Evolutionary conservation across 2,329 filamentous ascomycete genomes (phyloP).

Genomic region (Aspergillus sp.): DNA sequence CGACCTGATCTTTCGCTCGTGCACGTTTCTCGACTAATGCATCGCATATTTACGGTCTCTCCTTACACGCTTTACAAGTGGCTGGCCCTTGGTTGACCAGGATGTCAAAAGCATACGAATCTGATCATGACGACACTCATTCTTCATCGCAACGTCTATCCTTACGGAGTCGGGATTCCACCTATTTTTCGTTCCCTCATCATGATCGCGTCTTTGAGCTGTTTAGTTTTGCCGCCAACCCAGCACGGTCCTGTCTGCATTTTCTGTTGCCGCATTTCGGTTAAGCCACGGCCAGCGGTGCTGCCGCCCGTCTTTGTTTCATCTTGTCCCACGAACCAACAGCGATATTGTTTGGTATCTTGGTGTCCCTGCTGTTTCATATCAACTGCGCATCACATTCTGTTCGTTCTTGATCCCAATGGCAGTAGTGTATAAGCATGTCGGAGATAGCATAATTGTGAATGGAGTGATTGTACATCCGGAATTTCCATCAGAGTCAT

Average conservation of each 20-base stretch:
- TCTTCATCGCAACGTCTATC: conserved; percentile 19
- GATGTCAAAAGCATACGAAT: conserved; percentile 27
- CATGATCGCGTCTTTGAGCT: conserved; percentile 18
- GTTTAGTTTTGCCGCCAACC: conserved; percentile 5
- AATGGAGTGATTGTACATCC: background rate
- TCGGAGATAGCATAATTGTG: background rate
- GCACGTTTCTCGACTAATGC: conserved; percentile 13
- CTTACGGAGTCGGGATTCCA: conserved; percentile 18
- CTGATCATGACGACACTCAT: conserved; percentile 24
- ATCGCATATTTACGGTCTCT: conserved; percentile 21
- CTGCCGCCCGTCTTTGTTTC: conserved; percentile 14
- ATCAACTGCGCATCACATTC: background rate
- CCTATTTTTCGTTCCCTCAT: conserved; percentile 11
- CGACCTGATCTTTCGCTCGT: conserved; percentile 5
- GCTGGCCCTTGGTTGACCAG: conserved; percentile 27
- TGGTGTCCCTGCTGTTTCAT: background rate
- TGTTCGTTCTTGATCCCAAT: background rate
- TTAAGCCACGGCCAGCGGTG: conserved; percentile 13
- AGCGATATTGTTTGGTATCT: background rate
- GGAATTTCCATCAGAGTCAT: too few relatives aligned
- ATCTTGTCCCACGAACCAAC: background rate
- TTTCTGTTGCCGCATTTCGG: conserved; percentile 9
- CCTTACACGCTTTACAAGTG: conserved; percentile 22
- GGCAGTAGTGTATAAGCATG: background rate
- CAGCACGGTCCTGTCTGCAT: conserved; percentile 10